Conservation (phyloP, 495 filamentous ascomycete genomes). For the Neurospora tetrasperma region DNA sequence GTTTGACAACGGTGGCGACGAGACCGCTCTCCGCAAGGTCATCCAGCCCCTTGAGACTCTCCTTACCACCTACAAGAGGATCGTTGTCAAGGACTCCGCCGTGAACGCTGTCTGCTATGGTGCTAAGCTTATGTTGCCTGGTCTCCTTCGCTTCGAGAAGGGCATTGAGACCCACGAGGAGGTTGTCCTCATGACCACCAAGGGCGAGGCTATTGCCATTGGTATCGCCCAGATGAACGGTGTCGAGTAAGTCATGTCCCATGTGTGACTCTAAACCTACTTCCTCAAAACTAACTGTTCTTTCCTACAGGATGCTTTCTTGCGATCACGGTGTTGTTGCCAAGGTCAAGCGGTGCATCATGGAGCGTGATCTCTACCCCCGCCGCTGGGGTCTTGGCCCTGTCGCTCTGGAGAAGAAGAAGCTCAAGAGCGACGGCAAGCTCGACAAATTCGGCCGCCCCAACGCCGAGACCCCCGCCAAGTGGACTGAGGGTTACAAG, state of each 20-base stretch:
- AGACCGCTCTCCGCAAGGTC: conserved; percentile 75
- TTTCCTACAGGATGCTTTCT: conserved; percentile 47
- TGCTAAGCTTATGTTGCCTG: conserved; percentile 95
- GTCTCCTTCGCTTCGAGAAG: conserved; percentile 79
- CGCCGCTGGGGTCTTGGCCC: conserved; percentile 91
- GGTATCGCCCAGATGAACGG: conserved; percentile 80
- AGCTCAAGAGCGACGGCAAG: conserved; percentile 95
- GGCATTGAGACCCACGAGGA: conserved; percentile 49
- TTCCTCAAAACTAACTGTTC: not conserved
- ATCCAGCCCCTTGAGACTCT: conserved; percentile 87
- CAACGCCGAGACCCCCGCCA: conserved; percentile 82
- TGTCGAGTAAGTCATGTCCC: conserved; percentile 14
- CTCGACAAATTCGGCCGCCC: conserved; percentile 91
- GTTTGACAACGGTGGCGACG: conserved; percentile 83
- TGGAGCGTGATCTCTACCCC: conserved; percentile 97
- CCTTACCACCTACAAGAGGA: conserved; percentile 82
- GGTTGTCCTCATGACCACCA: conserved; percentile 94
- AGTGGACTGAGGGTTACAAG: conserved; percentile 84
- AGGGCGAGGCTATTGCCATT: conserved; percentile 94
- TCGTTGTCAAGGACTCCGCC: conserved; percentile 93
- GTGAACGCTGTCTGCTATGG: conserved; percentile 97
- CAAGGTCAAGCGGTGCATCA: conserved; percentile 93
- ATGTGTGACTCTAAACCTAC: not conserved
- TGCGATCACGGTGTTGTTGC: conserved; percentile 96
- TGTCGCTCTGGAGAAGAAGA: conserved; percentile 90